phyloP scores from a whole-genome alignment of 1,284 basidiomycete genomes.

The Pseudozyma thailandica region DNA sequence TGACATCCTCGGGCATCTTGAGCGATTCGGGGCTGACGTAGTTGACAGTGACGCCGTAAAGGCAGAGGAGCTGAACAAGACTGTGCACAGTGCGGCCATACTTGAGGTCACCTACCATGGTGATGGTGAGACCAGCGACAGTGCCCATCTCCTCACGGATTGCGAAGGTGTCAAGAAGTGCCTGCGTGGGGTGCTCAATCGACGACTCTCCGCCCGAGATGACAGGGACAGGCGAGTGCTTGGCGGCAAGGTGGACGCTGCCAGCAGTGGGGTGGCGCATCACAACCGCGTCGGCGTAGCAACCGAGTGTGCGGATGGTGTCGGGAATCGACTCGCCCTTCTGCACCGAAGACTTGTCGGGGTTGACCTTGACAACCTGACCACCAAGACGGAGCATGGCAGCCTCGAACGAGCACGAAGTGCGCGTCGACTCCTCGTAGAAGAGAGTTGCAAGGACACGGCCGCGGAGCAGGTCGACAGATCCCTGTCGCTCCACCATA shows the following conservation, averaged over 20 bases:
- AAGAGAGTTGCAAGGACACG: slow-evolving; percentile 94
- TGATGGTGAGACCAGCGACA: slow-evolving; percentile 94
- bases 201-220: slow-evolving; percentile 97
- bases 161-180: slow-evolving; percentile 86
- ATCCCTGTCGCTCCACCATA: slow-evolving; percentile 90
- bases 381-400: slow-evolving; percentile 99
- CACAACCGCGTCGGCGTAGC: slow-evolving; percentile 94
- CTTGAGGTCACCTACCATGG: slow-evolving; percentile 91
- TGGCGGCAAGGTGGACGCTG: slow-evolving; percentile 78
- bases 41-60: slow-evolving; percentile 88
- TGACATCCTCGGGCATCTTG: slow-evolving; percentile 88
- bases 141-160: slow-evolving; percentile 98
- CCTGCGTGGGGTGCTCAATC: slow-evolving; percentile 95
- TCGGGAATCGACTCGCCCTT: slow-evolving; percentile 96
- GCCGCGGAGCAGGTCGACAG: slow-evolving; percentile 88
- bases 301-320: slow-evolving; percentile 92
- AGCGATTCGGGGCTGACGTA: slow-evolving; percentile 93
- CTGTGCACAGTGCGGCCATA: slow-evolving; percentile 98
- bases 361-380: slow-evolving; percentile 85
- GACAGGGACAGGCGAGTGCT: slow-evolving; percentile 92
- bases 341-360: slow-evolving; percentile 84
- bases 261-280: slow-evolving; percentile 94
- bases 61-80: slow-evolving; percentile 87
- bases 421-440: slow-evolving; percentile 97
- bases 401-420: slow-evolving; percentile 88